Evolutionary conservation across 495 filamentous ascomycete species (phyloP), one percentile per base, ranked within the genome.

Genomic region (Tuber umbilicatum): DNA sequence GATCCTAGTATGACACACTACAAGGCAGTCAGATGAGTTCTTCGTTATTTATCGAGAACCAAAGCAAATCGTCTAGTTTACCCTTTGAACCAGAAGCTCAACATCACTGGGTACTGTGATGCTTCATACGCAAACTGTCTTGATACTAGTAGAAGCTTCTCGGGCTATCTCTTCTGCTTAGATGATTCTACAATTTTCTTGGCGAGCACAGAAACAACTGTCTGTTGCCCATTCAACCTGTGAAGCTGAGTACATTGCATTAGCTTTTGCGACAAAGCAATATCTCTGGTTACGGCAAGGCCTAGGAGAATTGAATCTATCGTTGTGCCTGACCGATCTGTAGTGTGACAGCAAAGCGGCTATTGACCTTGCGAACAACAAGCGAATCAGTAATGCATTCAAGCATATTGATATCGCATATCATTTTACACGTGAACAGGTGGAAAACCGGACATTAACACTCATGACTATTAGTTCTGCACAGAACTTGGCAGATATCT

Each of bases 341-440:
- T 71, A 60, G 5, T 71, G 45, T 19, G 73, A 72, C 50, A 75
- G 42, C 69, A 70, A 42, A 1, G 17, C 45, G 12, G 40, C 73
- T 1, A 74, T 75, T 5, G 75, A 77, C 19, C 6, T 77, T 1
- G 5, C 40, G 7, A 23, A 70, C 10, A 77, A 72, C 35, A 47
- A 38, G 16, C 27, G 50, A 21, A 45, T 74, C 7, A 55, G 72
- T 16, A 70, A 77, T 2, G 5, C 47, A 5, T 42, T 45, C 1
- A 77, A 77, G 23, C 73, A 77, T 17, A 77, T 77, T 0, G 73
- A 75, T 23, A 40, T 77, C 19, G 31, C 60, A 0, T 77, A 77
- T n/a, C 60, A 77, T 41, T 75, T 69, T 19, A 45, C 41, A 0
- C 1, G 69, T 0, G 73, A 76, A 41, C 19, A 39, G 38, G 38